Evolutionary conservation across 1,139 yeast species (phyloP), one percentile per base, ranked within the genome.

Genomic region (Wickerhamomyces sp.): DNA sequence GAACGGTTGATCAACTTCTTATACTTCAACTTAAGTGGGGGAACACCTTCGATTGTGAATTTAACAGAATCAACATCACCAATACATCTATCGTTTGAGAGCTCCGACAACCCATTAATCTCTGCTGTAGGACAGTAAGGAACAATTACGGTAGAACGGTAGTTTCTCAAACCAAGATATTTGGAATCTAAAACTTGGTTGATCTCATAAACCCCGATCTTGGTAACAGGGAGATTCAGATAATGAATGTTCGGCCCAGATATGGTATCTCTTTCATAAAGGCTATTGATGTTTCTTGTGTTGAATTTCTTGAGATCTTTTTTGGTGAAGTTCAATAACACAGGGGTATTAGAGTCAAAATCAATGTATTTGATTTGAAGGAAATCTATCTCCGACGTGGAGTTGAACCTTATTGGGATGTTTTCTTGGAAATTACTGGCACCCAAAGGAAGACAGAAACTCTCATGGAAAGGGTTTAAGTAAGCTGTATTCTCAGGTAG

Each of bases 401-500:
- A 83, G 58, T 93, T 91, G 56, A 90, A 77, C 54, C 85, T 81
- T 23, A 93, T 72, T 6, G 98, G 97, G 52, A 91, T 73, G 32
- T 72, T 63, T 18, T 73, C 48, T 26, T 59, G 55, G 31, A 60
- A 53, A 32, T 59, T 54, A 34, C 56, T 55, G 11, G 61, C 61
- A 10, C 66, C 65, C 40, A 66, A 52, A 41, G 79, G 79, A 40
- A 89, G 62, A 64, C 98, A 91, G 48, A 73, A 75, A 13, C 79
- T 74, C 36, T 76, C 78, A 40, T 75, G 78, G 54, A 81, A 78
- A 2, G 97, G 97, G 54, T 91, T 89, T 60, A 94, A 70, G 56
- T 75, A 72, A 3, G 95, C 96, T 0, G 95, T 84, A 37, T 95
- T 86, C 61, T 93, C 98, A 0, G 99, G 99, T 37, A 94, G 69